These are phyloP conservation scores for Astrephomene gubernaculifera DNA, from an alignment of 139 green algal genomes.

Conservation along the genomic window DNA sequence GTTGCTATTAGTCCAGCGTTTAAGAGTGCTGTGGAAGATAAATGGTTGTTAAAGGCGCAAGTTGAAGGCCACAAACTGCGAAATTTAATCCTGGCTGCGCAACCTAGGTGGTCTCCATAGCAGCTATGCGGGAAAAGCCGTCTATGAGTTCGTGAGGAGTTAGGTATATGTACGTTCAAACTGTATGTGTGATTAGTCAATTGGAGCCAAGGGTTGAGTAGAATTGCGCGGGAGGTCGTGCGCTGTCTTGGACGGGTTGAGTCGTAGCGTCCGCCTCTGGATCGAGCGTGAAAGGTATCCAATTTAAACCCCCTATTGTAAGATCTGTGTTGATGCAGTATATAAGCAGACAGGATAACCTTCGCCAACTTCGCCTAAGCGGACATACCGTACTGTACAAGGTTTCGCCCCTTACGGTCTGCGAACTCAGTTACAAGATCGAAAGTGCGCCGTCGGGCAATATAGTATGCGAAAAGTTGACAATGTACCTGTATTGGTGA, in stretches of 20 bases:
- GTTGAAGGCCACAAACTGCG: not conserved
- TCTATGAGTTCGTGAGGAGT: not conserved
- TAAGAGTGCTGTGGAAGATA: not conserved
- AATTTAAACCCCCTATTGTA: no score
- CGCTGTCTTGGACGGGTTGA: constrained; percentile 1
- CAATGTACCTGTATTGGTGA: no score
- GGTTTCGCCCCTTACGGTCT: no score
- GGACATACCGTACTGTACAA: no score
- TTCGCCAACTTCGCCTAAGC: no score
- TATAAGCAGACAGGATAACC: no score
- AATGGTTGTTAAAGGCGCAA: not conserved
- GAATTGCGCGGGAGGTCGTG: not conserved
- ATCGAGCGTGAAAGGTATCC: no score
- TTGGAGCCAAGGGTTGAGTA: not conserved
- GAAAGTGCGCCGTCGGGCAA: no score
- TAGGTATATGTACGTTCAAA: not conserved
- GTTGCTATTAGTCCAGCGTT: not conserved
- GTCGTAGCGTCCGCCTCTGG: not conserved
- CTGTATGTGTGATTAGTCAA: not conserved
- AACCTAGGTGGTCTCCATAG: not conserved
- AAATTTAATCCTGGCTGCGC: not conserved
- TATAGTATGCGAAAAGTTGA: no score
- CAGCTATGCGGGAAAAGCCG: not conserved
- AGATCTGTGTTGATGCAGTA: no score
- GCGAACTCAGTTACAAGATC: no score